Base-by-base conservation (phyloP, 2,329 filamentous ascomycete species). In the Conoideocrella luteorostrata region DNA sequence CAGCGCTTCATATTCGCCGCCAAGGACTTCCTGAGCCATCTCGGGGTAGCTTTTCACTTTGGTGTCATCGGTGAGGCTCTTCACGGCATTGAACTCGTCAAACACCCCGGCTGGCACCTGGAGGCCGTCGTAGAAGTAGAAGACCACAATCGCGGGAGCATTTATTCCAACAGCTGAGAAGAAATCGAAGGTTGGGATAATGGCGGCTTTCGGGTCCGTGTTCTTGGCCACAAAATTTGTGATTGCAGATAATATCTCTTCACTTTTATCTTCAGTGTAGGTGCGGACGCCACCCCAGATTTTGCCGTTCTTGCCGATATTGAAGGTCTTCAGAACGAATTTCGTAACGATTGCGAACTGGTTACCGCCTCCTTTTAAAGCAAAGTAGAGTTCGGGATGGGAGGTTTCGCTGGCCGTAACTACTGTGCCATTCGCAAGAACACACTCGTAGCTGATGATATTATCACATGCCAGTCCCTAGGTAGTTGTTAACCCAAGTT, bases 61-160 rank as follows among this genome's bases (percentile, higher is more conserved):
- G 39, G 64, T 65, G 15, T 60, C 69, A 52, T 77, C 72, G 18
- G 66, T 53, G 0, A 63, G 47, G 2, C 68, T 66, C 1, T 59
- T 53, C 37, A 77, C 65, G 30, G 64, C 63, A 2, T 71, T 70
- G 57, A 84, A 84, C 45, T 72, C 71, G 45, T 71, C 66, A 46
- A 84, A 83, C 2, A 75, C 68, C 4, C 65, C 71, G 2, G 63
- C 53, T 1, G 79, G 78, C 1, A 71, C 71, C 40, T 61, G 58
- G 0, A 70, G 68, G 1, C 75, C 80, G 56, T 84, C 75, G 56
- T 82, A 83, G 63, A 80, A 82, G 28, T 79, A 56, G 58, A 82
- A 82, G 47, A 84, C 59, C 45, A 78, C 81, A 17, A 74, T 45
- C 47, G 80, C 67, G 3, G 66, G 55, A 4, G 63, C 50, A 0